Percentiles rank a stretch among this genome's conserved stretches.
These are phyloP conservation scores for Astragalus glycyphyllos DNA, from an alignment of 306 rosid genomes.

Conservation along the genomic window DNA sequence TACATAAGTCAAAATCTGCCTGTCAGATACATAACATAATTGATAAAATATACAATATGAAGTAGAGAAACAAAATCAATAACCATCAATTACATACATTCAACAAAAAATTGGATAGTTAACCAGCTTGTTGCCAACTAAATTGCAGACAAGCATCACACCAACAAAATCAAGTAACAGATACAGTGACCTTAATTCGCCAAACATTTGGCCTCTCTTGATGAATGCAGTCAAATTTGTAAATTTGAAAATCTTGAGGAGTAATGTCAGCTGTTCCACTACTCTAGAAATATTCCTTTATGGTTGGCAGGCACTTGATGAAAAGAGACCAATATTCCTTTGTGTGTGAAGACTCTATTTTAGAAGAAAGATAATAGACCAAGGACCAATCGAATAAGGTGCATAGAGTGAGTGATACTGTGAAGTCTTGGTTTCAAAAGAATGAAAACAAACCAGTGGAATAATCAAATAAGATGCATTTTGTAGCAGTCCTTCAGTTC, in stretches of 20 bases:
- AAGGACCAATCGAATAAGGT: not conserved
- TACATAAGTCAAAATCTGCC: constrained; percentile 95
- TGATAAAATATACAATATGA: constrained; percentile 43
- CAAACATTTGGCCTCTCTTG: constrained; percentile 22
- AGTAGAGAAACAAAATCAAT: constrained; percentile 21
- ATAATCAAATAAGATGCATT: not conserved
- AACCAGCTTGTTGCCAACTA: constrained; percentile 25
- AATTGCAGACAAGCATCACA: constrained; percentile 29
- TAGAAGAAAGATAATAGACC: too few species aligned
- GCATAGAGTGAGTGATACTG: not conserved
- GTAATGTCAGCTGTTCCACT: constrained; percentile 20
- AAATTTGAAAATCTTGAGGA: constrained; percentile 31
- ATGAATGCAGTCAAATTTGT: constrained; percentile 20
- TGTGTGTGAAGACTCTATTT: too few species aligned
- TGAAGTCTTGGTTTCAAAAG: constrained; percentile 9
- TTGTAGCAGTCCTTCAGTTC: not conserved
- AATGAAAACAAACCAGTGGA: not conserved
- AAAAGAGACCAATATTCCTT: not conserved
- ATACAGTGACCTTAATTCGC: constrained; percentile 12
- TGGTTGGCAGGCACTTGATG: constrained; percentile 26
- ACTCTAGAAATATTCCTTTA: constrained; percentile 39
- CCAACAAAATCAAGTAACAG: constrained; percentile 16
- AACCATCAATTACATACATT: constrained; percentile 13
- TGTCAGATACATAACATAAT: constrained; percentile 59
- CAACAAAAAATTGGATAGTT: constrained; percentile 2